Evolutionary conservation across 1,284 basidiomycete genomes (phyloP), one percentile per base, ranked within the genome.

Genomic region (Neolentinus lepideus): DNA sequence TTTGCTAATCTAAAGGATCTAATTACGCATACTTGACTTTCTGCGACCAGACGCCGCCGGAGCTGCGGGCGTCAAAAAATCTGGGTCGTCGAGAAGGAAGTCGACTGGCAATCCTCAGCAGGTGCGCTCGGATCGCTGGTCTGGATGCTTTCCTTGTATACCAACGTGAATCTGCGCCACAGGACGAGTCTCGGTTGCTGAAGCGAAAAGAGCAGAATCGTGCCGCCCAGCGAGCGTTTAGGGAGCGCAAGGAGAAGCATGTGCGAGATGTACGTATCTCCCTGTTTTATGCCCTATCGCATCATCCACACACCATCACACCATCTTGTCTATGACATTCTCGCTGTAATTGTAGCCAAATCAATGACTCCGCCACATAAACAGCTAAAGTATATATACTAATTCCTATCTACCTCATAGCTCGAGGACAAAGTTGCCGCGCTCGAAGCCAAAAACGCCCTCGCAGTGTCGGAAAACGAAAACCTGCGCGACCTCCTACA

Each of bases 141-240:
- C 25, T 3, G 12, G 12, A 43, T 48, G 25, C 8, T n/a, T 2
- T 31, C 19, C 48, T 11, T 27, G 14, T 35, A 14, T 43, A 19
- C 38, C 38, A 6, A 25, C 8, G 11, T 35, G 14, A 43, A 14
- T 43, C 25, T 29, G 38, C 16, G 38, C 8, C 19, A 21, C 73
- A 89, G 72, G 89, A 92, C 60, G 89, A 91, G 63, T 70, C 76
- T 9, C 80, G 88, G 22, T 70, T 91, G 3, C 60, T 89, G 59
- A 92, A 91, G 65, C 84, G 90, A 59, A 93, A 93, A 69, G 90
- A 92, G 64, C 90, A 93, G 69, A 93, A 93, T 62, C 77, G 90
- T 52, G 90, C 90, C 1, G 90, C 90, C 11, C 90, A 93, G 66
- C 80, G 90, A 54, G 90, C 90, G 0, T 93, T 92, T 71, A 77